Evolutionary conservation across 345 rosid genomes (phyloP).

Genomic region (Clarkia xantiana): DNA sequence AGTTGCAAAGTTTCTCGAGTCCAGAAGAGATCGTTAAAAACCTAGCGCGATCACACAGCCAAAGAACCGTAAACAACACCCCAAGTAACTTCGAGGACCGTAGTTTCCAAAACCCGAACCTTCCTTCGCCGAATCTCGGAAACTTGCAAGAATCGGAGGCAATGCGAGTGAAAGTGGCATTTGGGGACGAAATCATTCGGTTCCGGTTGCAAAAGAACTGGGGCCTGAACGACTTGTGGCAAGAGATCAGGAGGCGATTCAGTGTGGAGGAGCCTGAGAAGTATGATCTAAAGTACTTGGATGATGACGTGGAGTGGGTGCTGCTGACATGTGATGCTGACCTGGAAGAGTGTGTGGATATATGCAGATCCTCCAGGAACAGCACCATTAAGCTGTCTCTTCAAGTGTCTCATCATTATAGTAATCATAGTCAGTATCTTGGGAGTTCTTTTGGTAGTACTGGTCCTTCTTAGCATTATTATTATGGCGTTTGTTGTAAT

Average conservation of each 20-base stretch:
- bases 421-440: slow-evolving; percentile 4
- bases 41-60: slow-evolving; percentile 31
- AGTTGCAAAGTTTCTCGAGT: slow-evolving; percentile 26
- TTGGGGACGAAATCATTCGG: slow-evolving; percentile 53
- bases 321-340: slow-evolving; percentile 80
- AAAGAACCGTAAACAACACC: slow-evolving; percentile 17
- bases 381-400: slow-evolving; percentile 52
- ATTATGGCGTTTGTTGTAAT: no score
- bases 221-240: slow-evolving; percentile 31
- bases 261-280: slow-evolving; percentile 37
- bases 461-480: slow-evolving; percentile 20
- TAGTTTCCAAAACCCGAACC: slow-evolving; percentile 10
- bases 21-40: slow-evolving; percentile 22
- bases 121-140: slow-evolving; percentile 10
- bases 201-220: slow-evolving; percentile 43
- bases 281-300: slow-evolving; percentile 74
- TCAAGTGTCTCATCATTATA: slow-evolving; percentile 33
- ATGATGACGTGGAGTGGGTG: slow-evolving; percentile 93
- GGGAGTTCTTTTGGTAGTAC: slow-evolving; percentile 28
- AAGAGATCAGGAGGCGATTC: slow-evolving; percentile 61
- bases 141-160: slow-evolving; percentile 30
- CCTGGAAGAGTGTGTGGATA: slow-evolving; percentile 66
- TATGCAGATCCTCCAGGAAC: slow-evolving; percentile 34
- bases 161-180: slow-evolving; percentile 48
- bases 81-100: slow-evolving; percentile 3